phyloP scores from a whole-genome alignment of 1,284 basidiomycete genomes.

The Rhodotorula sp. region DNA sequence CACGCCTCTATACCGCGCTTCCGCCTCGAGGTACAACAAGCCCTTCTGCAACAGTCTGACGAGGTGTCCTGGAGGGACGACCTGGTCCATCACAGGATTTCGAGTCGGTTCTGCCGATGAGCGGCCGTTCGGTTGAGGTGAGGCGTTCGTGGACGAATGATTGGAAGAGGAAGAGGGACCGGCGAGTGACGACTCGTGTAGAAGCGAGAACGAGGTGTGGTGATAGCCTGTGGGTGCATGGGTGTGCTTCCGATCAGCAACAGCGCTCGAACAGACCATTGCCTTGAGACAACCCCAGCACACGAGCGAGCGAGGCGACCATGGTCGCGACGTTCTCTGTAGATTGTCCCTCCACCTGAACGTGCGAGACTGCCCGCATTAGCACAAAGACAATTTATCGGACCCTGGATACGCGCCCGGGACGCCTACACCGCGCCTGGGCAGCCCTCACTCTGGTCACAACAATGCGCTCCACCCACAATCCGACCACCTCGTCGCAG shows the following conservation, averaged over 20 bases:
- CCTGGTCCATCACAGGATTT: conserved; percentile 48
- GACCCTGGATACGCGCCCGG: too few relatives aligned
- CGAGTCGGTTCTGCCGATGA: not conserved
- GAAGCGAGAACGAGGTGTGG: conserved; percentile 72
- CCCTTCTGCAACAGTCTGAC: conserved; percentile 75
- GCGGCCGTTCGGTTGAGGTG: conserved; percentile 1
- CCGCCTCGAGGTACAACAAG: conserved; percentile 75
- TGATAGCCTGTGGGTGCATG: conserved; percentile 60
- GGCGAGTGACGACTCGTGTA: conserved; percentile 66
- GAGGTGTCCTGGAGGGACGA: conserved; percentile 76
- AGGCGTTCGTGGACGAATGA: not conserved
- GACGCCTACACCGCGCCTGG: too few relatives aligned
- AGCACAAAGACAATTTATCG: too few relatives aligned
- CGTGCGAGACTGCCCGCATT: too few relatives aligned
- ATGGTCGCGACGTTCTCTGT: too few relatives aligned
- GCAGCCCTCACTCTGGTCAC: too few relatives aligned
- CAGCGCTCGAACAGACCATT: not conserved
- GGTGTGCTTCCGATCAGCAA: too few relatives aligned
- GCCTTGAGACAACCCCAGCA: not conserved
- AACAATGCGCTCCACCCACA: not conserved
- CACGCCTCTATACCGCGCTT: conserved; percentile 52
- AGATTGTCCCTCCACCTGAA: too few relatives aligned
- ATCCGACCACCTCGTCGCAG: too few relatives aligned
- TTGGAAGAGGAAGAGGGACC: conserved; percentile 39
- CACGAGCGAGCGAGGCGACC: not conserved